phyloP scores from a whole-genome alignment of 441 rosid genomes.

The Populus trichocarpa region DNA sequence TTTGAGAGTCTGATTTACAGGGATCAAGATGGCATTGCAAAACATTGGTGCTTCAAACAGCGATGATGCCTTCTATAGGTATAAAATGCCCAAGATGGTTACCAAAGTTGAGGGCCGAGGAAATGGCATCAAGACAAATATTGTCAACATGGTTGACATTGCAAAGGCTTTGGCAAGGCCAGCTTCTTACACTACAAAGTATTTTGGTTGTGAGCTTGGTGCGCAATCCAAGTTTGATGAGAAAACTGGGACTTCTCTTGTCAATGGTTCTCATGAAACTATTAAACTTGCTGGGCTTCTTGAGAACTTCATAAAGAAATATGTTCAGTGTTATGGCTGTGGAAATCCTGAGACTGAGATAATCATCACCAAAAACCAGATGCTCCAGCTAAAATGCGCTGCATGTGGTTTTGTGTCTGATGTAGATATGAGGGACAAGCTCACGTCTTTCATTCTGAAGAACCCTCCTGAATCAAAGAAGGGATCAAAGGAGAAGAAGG shows the following conservation, averaged over 20 bases:
- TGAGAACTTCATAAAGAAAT: constrained; percentile 85
- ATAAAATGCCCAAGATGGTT: constrained; percentile 96
- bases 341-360: constrained; percentile 93
- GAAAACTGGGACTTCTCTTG: constrained; percentile 75
- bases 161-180: constrained; percentile 93
- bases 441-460: constrained; percentile 73
- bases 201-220: constrained; percentile 92
- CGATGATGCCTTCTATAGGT: constrained; percentile 95
- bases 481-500: constrained; percentile 65
- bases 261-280: constrained; percentile 84
- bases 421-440: constrained; percentile 91
- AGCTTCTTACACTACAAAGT: constrained; percentile 77
- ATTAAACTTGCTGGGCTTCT: constrained; percentile 71
- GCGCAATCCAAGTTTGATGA: constrained; percentile 95
- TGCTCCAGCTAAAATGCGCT: constrained; percentile 78
- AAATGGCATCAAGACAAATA: constrained; percentile 91
- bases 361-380: constrained; percentile 68
- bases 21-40: constrained; percentile 69
- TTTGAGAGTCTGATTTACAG: background rate
- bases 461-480: constrained; percentile 81
- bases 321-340: constrained; percentile 94
- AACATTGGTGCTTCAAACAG: constrained; percentile 91
- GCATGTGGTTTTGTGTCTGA: constrained; percentile 87
- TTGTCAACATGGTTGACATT: constrained; percentile 91
- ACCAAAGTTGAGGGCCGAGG: constrained; percentile 95